These are phyloP conservation scores for Penicillium hesseltinei DNA, from an alignment of 2,329 filamentous ascomycete genomes.

Conservation along the genomic window DNA sequence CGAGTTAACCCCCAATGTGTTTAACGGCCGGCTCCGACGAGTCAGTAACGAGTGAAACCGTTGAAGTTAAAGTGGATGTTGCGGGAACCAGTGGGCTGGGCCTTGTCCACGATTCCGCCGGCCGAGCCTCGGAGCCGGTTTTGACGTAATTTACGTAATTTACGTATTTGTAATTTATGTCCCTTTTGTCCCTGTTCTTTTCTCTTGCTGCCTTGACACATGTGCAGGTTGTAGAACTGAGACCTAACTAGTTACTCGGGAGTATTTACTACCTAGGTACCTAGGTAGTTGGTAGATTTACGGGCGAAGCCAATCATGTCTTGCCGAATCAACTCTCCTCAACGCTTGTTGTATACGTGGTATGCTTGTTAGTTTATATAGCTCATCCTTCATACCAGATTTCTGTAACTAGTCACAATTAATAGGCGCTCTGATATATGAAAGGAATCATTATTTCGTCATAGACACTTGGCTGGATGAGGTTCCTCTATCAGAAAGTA, in stretches of 20 bases:
- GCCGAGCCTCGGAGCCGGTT: constrained; percentile 25
- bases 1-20: constrained; percentile 20
- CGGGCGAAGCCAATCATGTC: neutral
- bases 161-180: neutral
- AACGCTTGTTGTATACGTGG: neutral
- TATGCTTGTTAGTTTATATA: neutral
- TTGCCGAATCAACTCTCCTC: neutral
- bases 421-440: no score
- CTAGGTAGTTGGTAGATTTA: neutral
- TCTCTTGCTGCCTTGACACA: neutral
- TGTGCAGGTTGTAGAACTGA: neutral
- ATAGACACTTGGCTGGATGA: neutral
- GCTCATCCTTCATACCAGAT: neutral
- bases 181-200: neutral
- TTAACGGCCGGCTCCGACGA: constrained; percentile 25
- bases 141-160: neutral
- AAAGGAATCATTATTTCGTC: neutral
- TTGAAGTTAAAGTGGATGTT: constrained; percentile 6
- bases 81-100: constrained; percentile 3
- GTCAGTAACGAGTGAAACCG: constrained; percentile 13
- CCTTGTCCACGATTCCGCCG: constrained; percentile 5
- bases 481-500: neutral
- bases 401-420: neutral
- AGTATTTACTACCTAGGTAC: no score
- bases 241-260: neutral